Evolutionary conservation across 2,329 filamentous ascomycete genomes (phyloP).

Genomic region (Alternaria triticina): DNA sequence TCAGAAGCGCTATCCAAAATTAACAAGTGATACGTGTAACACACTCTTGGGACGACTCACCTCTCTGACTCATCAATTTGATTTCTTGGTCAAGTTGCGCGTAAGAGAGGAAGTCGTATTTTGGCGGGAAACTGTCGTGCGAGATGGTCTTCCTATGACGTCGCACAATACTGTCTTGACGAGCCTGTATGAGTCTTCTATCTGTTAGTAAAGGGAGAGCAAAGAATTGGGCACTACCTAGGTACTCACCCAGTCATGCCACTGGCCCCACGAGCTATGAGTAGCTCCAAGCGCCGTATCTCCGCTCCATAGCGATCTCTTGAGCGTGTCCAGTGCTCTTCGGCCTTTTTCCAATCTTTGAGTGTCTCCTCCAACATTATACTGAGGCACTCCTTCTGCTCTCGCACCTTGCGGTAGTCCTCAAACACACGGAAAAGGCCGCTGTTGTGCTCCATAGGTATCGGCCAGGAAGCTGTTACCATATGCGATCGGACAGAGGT

Average conservation of each 20-base stretch:
- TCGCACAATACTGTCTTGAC: constrained; percentile 51
- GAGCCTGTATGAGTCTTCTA: constrained; percentile 46
- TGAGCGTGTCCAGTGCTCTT: constrained; percentile 42
- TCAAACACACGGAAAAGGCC: constrained; percentile 53
- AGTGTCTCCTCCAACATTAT: constrained; percentile 35
- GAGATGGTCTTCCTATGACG: constrained; percentile 25
- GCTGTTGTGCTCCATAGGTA: constrained; percentile 44
- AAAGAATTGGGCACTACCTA: not conserved
- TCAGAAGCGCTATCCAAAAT: constrained; percentile 26
- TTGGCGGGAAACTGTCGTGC: constrained; percentile 10
- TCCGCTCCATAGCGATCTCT: constrained; percentile 49
- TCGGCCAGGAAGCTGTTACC: constrained; percentile 23
- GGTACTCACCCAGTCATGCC: constrained; percentile 47
- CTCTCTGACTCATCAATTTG: constrained; percentile 29
- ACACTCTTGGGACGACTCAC: constrained; percentile 13
- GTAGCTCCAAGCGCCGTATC: constrained; percentile 53
- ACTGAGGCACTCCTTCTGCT: constrained; percentile 43
- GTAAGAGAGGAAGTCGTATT: constrained; percentile 18
- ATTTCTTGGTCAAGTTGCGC: constrained; percentile 35
- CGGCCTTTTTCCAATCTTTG: constrained; percentile 31
- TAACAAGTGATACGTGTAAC: not conserved
- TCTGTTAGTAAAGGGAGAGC: constrained; percentile 2
- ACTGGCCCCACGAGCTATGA: constrained; percentile 50
- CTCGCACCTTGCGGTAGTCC: constrained; percentile 45
- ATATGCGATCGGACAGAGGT: constrained; percentile 39